Base-by-base conservation (phyloP, 179 eudicot genomes). In the Actinidia arguta region DNA sequence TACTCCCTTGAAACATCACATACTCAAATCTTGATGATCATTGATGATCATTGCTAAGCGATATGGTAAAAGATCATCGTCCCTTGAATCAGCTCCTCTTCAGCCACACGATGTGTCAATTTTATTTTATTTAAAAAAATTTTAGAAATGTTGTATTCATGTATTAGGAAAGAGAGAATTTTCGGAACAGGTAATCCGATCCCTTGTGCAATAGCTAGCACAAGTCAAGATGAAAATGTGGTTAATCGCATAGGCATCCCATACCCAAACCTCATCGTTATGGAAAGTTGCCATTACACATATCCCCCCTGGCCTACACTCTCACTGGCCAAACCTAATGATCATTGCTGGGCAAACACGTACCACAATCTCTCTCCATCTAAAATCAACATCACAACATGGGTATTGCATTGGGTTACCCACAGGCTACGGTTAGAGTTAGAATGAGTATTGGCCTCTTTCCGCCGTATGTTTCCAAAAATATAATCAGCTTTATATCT, bases 401-500 rank as follows among this genome's bases (percentile, higher is more conserved):
- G 6, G n/a, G n/a, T 14, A 71, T 0, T 27, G 18, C n/a, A n/a
- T 48, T 46, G 36, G 52, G 55, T 22, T 5, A 5, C 1, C 8
- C 4, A 13, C 17, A 3, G 6, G 61, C 24, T 11, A 25, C 11
- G 8, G 76, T 8, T 22, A 24, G 58, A 16, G 39, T 17, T 16
- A 46, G 51, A 64, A 69, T 42, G 51, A 44, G 10, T 3, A n/a
- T 44, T 13, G n/a, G n/a, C n/a, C n/a, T n/a, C n/a, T n/a, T n/a
- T 16, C 78, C 64, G 78, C 78, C 78, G 78, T 75, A 75, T 55
- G 78, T 75, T 55, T n/a, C 64, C 78, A 75, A 55, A 75, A 31
- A 27, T 9, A 25, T 48, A 75, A 55, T 75, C 17, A 75, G 44
- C 56, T 18, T 75, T 75, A 22, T 48, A 48, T 46, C 16, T 72